Evolutionary conservation across 2,329 filamentous ascomycete genomes (phyloP), one percentile per base, ranked within the genome.

Genomic region (Reticulascus tulasneorum): DNA sequence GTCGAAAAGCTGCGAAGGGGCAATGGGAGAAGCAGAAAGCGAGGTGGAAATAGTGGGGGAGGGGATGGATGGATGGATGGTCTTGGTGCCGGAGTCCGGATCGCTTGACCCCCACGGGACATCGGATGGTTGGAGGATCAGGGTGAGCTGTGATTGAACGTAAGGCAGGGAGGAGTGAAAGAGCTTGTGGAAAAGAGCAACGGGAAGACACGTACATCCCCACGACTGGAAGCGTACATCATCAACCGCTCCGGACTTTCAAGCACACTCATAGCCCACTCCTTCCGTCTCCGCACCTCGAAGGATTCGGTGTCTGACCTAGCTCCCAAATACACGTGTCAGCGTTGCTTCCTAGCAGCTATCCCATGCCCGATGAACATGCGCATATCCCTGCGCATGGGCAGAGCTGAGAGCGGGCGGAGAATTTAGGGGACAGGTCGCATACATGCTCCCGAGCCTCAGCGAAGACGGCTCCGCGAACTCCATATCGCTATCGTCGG

Each of bases 231-330:
- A 3, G 78, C 73, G 26, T 76, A 69, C 63, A 77, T 77, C 65
- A 78, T 74, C 30, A 82, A 58, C 37, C 75, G 57, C 49, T 81
- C 77, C 0, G 76, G 77, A 18, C 56, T 69, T 44, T 77, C 72
- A 3, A 82, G 65, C 24, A 80, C 66, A 9, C 69, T 60, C 15
- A 71, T 60, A 10, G 77, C 77, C 43, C 68, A 64, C 28, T 69
- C 63, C 11, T 69, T 66, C 5, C 61, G 58, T 44, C 76, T 68
- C 5, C 53, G 47, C 11, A 58, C 55, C 30, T 58, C 57, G 41
- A 66, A 72, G 17, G 64, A 48, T 42, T 75, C 69, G 12, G 54
- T 49, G 15, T 53, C 47, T 9, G 39, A 29, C n/a, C 18, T 24
- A 23, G 22, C 10, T 26, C 21, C 10, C 21, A 17, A 10, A 15